These are phyloP conservation scores for Aspergillus biplanus DNA, from an alignment of 495 filamentous ascomycete species.

Conservation along the genomic window DNA sequence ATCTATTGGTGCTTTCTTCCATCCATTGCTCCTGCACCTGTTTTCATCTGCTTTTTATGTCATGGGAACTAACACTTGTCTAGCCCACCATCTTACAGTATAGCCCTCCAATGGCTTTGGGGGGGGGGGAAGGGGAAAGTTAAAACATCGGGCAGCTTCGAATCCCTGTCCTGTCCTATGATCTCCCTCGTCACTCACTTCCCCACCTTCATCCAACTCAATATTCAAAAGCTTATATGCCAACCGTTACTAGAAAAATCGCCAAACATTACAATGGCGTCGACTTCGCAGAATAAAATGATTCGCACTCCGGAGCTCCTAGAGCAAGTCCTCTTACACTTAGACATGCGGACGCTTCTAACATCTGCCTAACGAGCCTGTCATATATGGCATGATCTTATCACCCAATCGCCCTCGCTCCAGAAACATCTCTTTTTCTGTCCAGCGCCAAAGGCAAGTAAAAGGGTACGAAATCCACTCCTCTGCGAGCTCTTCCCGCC, in stretches of 20 bases:
- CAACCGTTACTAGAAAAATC: not conserved
- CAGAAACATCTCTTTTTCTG: conserved; percentile 25
- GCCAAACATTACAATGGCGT: not conserved
- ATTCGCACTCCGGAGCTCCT: conserved; percentile 26
- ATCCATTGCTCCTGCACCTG: no score
- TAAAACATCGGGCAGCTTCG: no score
- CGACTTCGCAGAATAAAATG: not conserved
- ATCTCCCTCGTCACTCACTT: no score
- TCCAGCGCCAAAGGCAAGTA: conserved; percentile 6
- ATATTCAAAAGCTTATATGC: not conserved
- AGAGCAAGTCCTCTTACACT: conserved; percentile 24
- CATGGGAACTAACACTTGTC: no score
- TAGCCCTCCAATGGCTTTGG: no score
- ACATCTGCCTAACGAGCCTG: conserved; percentile 20
- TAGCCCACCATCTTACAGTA: no score
- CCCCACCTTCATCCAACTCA: not conserved
- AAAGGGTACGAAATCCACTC: conserved; percentile 18
- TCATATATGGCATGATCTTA: conserved; percentile 17
- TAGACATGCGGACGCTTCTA: conserved; percentile 26
- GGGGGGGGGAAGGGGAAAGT: no score
- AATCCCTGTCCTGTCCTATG: no score
- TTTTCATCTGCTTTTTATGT: no score
- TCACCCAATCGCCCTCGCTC: conserved; percentile 18
- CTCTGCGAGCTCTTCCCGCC: conserved; percentile 20
- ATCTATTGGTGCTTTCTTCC: no score